Base-by-base conservation (phyloP, 2,329 filamentous ascomycete species). In the Colletotrichum acutatum region DNA sequence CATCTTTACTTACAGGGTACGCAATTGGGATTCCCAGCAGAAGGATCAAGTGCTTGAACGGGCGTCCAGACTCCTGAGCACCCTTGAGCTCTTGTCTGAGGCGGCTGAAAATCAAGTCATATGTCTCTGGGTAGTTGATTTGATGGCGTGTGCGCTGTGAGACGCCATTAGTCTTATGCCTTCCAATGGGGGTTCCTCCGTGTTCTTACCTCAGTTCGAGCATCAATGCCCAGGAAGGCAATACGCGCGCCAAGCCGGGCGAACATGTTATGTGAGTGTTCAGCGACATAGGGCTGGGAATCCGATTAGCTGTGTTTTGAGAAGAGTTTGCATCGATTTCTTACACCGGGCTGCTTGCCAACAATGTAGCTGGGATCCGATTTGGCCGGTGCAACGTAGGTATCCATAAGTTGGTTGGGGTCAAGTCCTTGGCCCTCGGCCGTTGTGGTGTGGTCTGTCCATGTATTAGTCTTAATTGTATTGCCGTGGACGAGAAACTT, bases 81-180 rank as follows among this genome's bases (percentile, higher is more conserved):
- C 82, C 93, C 83, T 70, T 86, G 81, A 99, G 90, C 80, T 98
- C 94, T 53, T 87, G 84, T 75, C 92, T 89, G 37, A 96, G 87
- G 53, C 95, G 90, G 70, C 91, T 87, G 80, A 98, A 98, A 26
- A 98, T 90, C 57, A 93, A 84, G 67, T 97, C 91, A 78, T 97
- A 98, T 0, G 95, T 98, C 78, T 95, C 93, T 60, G 95, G 93
- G 78, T 98, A 98, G 84, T 98, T 98, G 83, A 98, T 91, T 83
- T 98, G 95, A 79, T 97, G 95, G 49, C 96, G 91, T 9, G 96
- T 98, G 28, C 95, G 93, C 89, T 88, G 56, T 28, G 28, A 12
- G 26, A 6, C 14, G 46, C n/a, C 32, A 11, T 74, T 28, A 66
- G 57, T 46, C 34, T 63, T 28, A 32, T 46, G 53, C n/a, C 12